Evolutionary conservation across 345 rosid species (phyloP).

Genomic region (Raphanus sativus): DNA sequence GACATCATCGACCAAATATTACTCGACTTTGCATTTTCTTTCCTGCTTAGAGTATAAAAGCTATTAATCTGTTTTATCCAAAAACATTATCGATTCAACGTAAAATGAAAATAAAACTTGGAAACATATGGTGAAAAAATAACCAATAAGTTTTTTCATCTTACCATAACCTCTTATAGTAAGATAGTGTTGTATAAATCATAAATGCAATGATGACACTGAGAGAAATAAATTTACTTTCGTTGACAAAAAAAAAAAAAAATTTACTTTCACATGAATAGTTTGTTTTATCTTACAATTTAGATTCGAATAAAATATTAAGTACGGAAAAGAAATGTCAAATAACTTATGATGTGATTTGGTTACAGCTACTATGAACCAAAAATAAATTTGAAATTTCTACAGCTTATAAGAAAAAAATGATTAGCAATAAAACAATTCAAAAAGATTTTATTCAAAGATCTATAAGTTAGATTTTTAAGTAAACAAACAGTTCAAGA

Average conservation of each 20-base stretch:
- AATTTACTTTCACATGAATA: background rate
- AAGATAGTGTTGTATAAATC: background rate
- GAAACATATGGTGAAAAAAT: background rate
- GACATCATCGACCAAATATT: constrained; percentile 20
- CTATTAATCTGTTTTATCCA: background rate
- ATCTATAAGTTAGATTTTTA: background rate
- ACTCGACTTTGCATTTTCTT: constrained; percentile 31
- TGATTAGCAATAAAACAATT: background rate
- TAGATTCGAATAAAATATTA: background rate
- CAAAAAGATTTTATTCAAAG: background rate
- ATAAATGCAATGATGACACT: background rate
- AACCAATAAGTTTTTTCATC: background rate
- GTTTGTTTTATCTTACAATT: constrained; percentile 4
- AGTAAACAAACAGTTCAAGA: background rate
- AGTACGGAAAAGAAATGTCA: constrained; percentile 1
- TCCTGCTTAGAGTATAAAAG: constrained; percentile 10
- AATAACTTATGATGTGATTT: background rate
- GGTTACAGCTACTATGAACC: constrained; percentile 6
- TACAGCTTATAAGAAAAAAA: background rate
- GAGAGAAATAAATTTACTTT: background rate
- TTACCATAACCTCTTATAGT: background rate
- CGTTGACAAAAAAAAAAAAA: too few species aligned
- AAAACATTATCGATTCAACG: constrained; percentile 8
- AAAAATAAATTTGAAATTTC: background rate
- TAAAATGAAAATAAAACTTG: background rate